phyloP scores from a whole-genome alignment of 192 early-diverging fungal species.

The Entomortierella parvispora region DNA sequence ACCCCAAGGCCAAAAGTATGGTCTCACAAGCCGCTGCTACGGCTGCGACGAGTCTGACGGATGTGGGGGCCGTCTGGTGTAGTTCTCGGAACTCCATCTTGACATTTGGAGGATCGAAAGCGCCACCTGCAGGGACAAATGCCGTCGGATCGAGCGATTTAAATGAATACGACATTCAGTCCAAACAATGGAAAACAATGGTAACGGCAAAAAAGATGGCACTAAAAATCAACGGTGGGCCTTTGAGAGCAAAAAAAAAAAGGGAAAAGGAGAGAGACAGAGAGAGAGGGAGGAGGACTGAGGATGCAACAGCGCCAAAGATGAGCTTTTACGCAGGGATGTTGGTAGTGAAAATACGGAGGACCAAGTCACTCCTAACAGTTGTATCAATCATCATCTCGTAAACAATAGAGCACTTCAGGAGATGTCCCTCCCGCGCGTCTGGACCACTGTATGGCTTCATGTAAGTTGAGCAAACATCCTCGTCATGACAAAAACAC shows the following conservation, averaged over 20 bases:
- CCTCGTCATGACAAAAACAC: no score
- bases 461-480: slow-evolving; percentile 14
- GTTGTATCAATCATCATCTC: no score
- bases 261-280: background rate
- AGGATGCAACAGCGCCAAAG: background rate
- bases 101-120: slow-evolving; percentile 43
- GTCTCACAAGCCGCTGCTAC: slow-evolving; percentile 12
- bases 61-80: slow-evolving; percentile 30
- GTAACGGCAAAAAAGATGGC: slow-evolving; percentile 20
- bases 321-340: background rate
- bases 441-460: slow-evolving; percentile 46
- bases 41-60: slow-evolving; percentile 26
- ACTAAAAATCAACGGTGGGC: no score
- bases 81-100: slow-evolving; percentile 21
- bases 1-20: slow-evolving; percentile 11
- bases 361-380: no score
- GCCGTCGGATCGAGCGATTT: slow-evolving; percentile 2
- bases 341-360: no score
- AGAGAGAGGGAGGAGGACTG: background rate
- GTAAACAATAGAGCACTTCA: slow-evolving; percentile 23
- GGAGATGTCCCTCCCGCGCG: slow-evolving; percentile 37
- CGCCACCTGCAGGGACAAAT: slow-evolving; percentile 2
- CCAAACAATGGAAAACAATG: slow-evolving; percentile 33
- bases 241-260: no score
- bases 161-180: slow-evolving; percentile 18